phyloP scores from a whole-genome alignment of 257 asterid species.

The Schizonepeta tenuifolia region DNA sequence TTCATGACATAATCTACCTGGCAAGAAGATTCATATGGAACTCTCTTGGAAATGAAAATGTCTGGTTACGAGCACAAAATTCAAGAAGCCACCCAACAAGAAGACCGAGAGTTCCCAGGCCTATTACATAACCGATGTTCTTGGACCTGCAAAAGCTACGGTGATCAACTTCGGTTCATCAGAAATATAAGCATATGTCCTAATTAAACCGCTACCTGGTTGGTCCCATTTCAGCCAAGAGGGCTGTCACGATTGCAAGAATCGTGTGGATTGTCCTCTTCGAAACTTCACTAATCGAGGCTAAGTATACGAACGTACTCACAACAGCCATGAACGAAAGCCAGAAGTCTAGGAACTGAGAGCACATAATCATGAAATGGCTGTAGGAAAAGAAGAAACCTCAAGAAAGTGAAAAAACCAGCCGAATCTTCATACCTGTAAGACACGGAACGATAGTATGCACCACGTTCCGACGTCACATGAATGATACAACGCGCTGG shows the following conservation, averaged over 20 bases:
- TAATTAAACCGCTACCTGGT: slow-evolving; percentile 57
- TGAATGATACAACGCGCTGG: slow-evolving; percentile 93
- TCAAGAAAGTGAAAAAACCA: background rate
- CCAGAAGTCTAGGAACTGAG: slow-evolving; percentile 96
- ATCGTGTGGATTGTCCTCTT: slow-evolving; percentile 90
- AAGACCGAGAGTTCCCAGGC: slow-evolving; percentile 77
- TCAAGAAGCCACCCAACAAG: slow-evolving; percentile 79
- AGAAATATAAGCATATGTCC: background rate
- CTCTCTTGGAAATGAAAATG: slow-evolving; percentile 47
- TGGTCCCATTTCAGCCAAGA: slow-evolving; percentile 92
- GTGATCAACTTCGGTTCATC: slow-evolving; percentile 24
- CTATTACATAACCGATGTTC: slow-evolving; percentile 66
- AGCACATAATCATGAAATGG: slow-evolving; percentile 28
- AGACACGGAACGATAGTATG: slow-evolving; percentile 64
- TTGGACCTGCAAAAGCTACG: slow-evolving; percentile 63
- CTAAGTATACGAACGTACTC: slow-evolving; percentile 83
- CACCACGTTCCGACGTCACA: slow-evolving; percentile 99
- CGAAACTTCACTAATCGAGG: slow-evolving; percentile 71
- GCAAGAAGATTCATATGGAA: slow-evolving; percentile 62
- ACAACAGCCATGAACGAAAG: slow-evolving; percentile 99
- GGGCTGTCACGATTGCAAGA: slow-evolving; percentile 87
- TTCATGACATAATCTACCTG: slow-evolving; percentile 43
- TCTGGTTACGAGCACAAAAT: slow-evolving; percentile 59
- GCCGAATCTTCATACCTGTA: slow-evolving; percentile 63
- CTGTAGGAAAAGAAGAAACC: background rate